Conservation (phyloP, 1,284 basidiomycete species). For the Cryptococcus sp. region DNA sequence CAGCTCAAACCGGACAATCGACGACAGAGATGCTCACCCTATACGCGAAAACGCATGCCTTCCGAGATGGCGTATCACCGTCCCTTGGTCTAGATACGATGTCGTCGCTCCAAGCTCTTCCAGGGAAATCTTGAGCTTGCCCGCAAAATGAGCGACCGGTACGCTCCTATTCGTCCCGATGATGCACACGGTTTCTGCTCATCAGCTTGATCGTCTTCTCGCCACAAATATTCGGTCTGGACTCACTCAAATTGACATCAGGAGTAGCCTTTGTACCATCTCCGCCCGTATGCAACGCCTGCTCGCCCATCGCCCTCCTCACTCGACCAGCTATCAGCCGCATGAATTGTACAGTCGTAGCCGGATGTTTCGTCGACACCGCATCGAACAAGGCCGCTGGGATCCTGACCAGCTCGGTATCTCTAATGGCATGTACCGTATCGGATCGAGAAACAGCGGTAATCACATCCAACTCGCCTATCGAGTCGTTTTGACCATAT, state of each 20-base stretch:
- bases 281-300: slow-evolving; percentile 16
- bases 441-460: slow-evolving; percentile 81
- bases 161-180: slow-evolving; percentile 62
- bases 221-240: neutral
- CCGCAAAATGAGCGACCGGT: slow-evolving; percentile 79
- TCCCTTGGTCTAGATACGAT: slow-evolving; percentile 83
- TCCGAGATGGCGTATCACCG: slow-evolving; percentile 81
- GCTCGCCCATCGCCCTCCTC: slow-evolving; percentile 66
- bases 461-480: slow-evolving; percentile 90
- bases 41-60: slow-evolving; percentile 88
- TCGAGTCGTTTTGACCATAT: slow-evolving; percentile 77
- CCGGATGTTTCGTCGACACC: slow-evolving; percentile 84
- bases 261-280: slow-evolving; percentile 18
- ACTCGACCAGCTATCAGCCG: slow-evolving; percentile 91
- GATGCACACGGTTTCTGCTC: slow-evolving; percentile 43
- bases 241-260: slow-evolving; percentile 78
- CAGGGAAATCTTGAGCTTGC: slow-evolving; percentile 77
- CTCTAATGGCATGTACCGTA: slow-evolving; percentile 95
- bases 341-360: slow-evolving; percentile 91
- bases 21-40: slow-evolving; percentile 46
- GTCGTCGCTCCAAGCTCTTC: slow-evolving; percentile 85
- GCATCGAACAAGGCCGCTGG: slow-evolving; percentile 97
- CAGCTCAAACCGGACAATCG: neutral
- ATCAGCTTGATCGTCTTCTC: neutral
- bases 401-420: slow-evolving; percentile 96